Conservation (phyloP, 768 basidiomycete genomes). For the Hydnomerulius pinastri region DNA sequence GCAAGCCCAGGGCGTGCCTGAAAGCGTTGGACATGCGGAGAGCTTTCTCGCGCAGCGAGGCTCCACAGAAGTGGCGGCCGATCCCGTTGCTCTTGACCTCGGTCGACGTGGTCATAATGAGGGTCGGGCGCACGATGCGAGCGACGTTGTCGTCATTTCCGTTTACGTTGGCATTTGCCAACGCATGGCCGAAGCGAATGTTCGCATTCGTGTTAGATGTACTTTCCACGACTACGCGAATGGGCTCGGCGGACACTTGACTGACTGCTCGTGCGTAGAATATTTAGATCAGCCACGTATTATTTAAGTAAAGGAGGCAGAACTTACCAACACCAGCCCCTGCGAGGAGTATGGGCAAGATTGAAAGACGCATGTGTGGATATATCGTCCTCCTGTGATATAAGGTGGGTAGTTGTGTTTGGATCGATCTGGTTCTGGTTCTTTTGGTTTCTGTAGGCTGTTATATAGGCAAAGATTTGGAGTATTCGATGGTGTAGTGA, state of each 20-base stretch:
- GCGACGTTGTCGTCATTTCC: constrained; percentile 27
- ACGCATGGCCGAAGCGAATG: constrained; percentile 41
- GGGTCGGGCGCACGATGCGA: constrained; percentile 15
- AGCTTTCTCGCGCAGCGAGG: constrained; percentile 48
- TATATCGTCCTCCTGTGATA: neutral
- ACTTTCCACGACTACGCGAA: constrained; percentile 45
- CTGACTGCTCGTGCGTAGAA: constrained; percentile 16
- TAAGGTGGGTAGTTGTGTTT: neutral
- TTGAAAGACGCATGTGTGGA: constrained; percentile 38
- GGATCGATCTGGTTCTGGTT: neutral
- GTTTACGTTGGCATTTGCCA: constrained; percentile 34
- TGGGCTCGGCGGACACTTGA: constrained; percentile 50
- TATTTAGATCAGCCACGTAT: neutral
- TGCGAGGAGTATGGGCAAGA: constrained; percentile 39
- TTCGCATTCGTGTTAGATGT: constrained; percentile 32
- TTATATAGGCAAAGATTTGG: neutral
- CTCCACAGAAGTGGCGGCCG: constrained; percentile 32
- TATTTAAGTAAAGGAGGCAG: neutral
- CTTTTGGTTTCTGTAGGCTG: neutral
- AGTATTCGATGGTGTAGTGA: neutral
- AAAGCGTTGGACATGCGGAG: constrained; percentile 55
- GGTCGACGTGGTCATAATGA: constrained; percentile 9
- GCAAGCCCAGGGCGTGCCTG: constrained; percentile 56
- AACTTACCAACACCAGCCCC: constrained; percentile 36
- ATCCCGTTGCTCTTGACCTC: constrained; percentile 12